Evolutionary conservation across 495 filamentous ascomycete genomes (phyloP), one percentile per base, ranked within the genome.

Genomic region (Tuber borchii): DNA sequence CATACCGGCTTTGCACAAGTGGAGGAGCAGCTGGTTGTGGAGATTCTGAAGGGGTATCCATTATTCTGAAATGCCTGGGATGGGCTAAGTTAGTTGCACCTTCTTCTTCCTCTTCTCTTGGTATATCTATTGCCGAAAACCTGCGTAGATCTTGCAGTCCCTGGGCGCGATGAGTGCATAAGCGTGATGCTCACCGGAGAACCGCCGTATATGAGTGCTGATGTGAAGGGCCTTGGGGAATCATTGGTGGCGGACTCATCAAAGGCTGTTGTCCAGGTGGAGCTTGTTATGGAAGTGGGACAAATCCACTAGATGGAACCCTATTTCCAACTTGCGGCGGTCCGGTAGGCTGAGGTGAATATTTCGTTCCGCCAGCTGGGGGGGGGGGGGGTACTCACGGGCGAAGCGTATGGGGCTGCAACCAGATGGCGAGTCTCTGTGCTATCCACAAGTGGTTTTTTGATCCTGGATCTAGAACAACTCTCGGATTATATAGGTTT

Each of bases 331-430:
- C 86, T 81, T 45, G 87, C 85, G 78, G 86, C 84, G 80, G 85
- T 84, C 76, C 85, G 84, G 75, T 86, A 84, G 76, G 85, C 83
- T 76, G 86, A 82, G 71, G 85, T 51, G 71, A 84, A 79, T 73
- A 81, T 76, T 65, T 76, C 70, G n/a, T 84, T 83, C 40, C 79
- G 71, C 84, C 85, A 56, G 74, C 73, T 17, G 83, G 80, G 70
- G 82, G n/a, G n/a, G n/a, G n/a, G n/a, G n/a, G n/a, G 80, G 10
- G 84, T 73, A 61, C 84, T 83, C 5, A 84, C 42, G 75, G 85
- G 61, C 87, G 88, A 79, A 94, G 90, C 31, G 92, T 94, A 43
- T 96, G 86, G 17, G 93, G 93, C 81, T 92, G 95, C 31, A 93
- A n/a, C n/a, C n/a, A n/a, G 34, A 37, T 37, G 39, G 5, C 39